Percentiles rank a stretch among this genome's conserved stretches.
Conservation (phyloP, 163 green algal species). For the Prototheca stagnorum region DNA sequence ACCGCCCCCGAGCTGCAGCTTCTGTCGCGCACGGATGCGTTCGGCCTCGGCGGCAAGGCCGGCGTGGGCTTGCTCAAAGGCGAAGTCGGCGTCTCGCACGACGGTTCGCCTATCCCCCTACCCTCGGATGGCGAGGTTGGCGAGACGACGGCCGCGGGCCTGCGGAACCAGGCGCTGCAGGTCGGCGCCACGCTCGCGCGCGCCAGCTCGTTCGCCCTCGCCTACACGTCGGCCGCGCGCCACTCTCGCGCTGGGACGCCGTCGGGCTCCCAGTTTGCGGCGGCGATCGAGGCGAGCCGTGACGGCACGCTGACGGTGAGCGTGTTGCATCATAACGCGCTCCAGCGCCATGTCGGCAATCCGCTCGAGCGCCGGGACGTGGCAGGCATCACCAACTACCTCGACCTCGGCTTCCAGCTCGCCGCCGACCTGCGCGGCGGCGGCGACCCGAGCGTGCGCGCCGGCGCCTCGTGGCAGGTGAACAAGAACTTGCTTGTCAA, state of each 20-base stretch:
- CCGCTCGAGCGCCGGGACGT: conserved; percentile 49
- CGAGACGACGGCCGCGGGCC: no score
- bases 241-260: background rate
- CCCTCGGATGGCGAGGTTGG: no score
- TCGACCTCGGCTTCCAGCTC: conserved; percentile 47
- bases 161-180: no score
- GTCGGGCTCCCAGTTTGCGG: background rate
- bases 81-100: background rate
- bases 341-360: conserved; percentile 51
- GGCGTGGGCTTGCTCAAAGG: no score
- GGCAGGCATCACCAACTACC: conserved; percentile 72
- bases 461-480: conserved; percentile 12
- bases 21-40: no score
- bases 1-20: no score
- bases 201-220: conserved; percentile 14
- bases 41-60: no score
- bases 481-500: conserved; percentile 53
- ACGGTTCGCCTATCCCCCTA: background rate
- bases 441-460: conserved; percentile 1
- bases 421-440: conserved; percentile 6
- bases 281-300: conserved; percentile 3
- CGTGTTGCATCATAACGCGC: conserved; percentile 48
- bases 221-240: conserved; percentile 16
- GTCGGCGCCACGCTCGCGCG: background rate
- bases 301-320: conserved; percentile 24